Conservation (phyloP, 306 rosid species). For the Cucurbita argyrosperma region DNA sequence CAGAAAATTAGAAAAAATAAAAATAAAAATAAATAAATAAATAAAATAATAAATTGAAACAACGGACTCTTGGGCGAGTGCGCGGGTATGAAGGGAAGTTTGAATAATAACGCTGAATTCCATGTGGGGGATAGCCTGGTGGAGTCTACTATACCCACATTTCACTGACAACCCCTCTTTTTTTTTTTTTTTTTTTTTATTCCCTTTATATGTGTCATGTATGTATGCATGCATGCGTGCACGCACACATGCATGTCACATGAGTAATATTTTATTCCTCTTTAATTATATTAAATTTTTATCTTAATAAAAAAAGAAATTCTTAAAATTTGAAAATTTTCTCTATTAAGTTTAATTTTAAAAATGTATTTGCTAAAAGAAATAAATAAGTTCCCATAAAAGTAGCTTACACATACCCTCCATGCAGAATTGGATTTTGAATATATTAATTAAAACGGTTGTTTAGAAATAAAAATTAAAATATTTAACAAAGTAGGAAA, state of each 20-base stretch:
- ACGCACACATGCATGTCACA: not conserved
- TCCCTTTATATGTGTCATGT: not conserved
- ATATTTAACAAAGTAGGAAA: not conserved
- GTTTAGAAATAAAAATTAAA: not conserved
- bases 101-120: constrained; percentile 85
- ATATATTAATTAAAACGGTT: not conserved
- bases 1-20: not conserved
- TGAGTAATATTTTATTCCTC: not conserved
- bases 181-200: not conserved
- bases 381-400: too few species aligned
- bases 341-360: not conserved
- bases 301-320: too few species aligned
- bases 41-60: not conserved
- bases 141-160: constrained; percentile 18
- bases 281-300: not conserved
- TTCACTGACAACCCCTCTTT: constrained; percentile 9
- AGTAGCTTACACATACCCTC: too few species aligned
- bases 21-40: not conserved
- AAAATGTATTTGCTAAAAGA: too few species aligned
- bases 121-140: constrained; percentile 29
- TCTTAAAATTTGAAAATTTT: not conserved
- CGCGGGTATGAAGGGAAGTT: constrained; percentile 83
- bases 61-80: constrained; percentile 46
- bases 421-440: not conserved
- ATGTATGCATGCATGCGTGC: not conserved